A percentile compares a stretch with the other conserved stretches of the same genome.
These are phyloP conservation scores for Hygrophoropsis aurantiaca DNA, from an alignment of 768 basidiomycete genomes.

Conservation along the genomic window DNA sequence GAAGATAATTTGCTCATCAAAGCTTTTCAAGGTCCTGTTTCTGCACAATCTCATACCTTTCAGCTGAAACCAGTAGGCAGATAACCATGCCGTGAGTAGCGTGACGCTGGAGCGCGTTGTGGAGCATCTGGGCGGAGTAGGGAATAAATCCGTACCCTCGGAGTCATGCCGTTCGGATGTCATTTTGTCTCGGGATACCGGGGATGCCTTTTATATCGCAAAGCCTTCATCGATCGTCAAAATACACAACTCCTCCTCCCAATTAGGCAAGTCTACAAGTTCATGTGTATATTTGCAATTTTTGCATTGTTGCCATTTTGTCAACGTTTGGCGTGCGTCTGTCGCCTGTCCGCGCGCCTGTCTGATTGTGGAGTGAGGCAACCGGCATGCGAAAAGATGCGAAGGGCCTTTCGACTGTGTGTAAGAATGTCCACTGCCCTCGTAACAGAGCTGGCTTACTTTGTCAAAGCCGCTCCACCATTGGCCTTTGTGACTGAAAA, in stretches of 20 bases:
- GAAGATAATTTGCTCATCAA: no score
- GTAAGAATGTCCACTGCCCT: neutral
- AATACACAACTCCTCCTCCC: neutral
- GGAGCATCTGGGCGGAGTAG: neutral
- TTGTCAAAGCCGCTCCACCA: slow-evolving; percentile 8
- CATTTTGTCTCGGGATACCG: neutral
- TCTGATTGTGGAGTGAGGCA: neutral
- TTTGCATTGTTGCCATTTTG: no score
- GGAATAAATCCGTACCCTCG: neutral
- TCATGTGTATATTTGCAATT: neutral
- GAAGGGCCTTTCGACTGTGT: no score
- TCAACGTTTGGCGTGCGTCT: no score
- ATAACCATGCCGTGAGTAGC: neutral
- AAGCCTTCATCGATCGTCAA: slow-evolving; percentile 2
- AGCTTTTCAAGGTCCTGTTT: no score
- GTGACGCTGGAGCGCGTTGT: neutral
- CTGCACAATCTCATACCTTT: no score
- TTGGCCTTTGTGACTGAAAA: neutral
- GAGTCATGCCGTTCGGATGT: neutral
- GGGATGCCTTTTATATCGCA: neutral
- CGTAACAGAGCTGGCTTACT: neutral
- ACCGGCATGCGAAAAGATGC: no score
- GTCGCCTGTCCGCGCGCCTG: neutral
- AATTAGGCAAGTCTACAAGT: slow-evolving; percentile 12
- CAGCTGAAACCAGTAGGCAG: no score